Evolutionary conservation across 805 yeast genomes (phyloP).

Genomic region (Metschnikowia bowlesiae): DNA sequence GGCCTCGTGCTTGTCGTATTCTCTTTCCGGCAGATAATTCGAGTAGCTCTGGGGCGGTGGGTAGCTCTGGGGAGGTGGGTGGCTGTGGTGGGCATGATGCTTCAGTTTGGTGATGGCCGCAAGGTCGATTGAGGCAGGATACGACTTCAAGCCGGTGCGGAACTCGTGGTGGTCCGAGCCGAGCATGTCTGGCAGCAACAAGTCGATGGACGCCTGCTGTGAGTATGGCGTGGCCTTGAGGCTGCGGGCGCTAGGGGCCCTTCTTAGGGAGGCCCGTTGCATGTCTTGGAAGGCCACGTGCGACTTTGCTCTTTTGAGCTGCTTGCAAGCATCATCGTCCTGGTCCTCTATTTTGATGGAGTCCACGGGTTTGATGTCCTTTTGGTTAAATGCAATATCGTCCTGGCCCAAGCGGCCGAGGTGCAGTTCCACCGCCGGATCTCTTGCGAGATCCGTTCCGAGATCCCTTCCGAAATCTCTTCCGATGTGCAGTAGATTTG

Average conservation of each 20-base stretch:
- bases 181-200: conserved; percentile 15
- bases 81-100: neutral
- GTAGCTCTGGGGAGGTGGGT: neutral
- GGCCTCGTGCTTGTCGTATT: neutral
- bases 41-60: neutral
- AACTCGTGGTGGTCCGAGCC: conserved; percentile 11
- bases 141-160: conserved; percentile 29
- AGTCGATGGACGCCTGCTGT: conserved; percentile 12
- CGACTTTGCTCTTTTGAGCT: conserved; percentile 36
- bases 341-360: conserved; percentile 34
- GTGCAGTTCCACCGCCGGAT: neutral
- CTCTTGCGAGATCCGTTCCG: too few relatives aligned
- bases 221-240: conserved; percentile 2
- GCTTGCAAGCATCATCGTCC: conserved; percentile 42
- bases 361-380: conserved; percentile 24
- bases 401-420: conserved; percentile 1
- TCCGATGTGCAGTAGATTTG: neutral
- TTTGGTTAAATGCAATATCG: conserved; percentile 7
- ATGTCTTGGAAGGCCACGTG: conserved; percentile 12
- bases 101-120: conserved; percentile 46
- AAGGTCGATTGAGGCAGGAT: conserved; percentile 49
- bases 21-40: conserved; percentile 3
- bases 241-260: conserved; percentile 12
- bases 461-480: too few relatives aligned
- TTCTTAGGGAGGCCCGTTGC: conserved; percentile 3